A percentile compares a stretch with the other conserved stretches of the same genome.
These are phyloP conservation scores for Solanum ossicruentum DNA, from an alignment of 257 asterid genomes.

Conservation along the genomic window DNA sequence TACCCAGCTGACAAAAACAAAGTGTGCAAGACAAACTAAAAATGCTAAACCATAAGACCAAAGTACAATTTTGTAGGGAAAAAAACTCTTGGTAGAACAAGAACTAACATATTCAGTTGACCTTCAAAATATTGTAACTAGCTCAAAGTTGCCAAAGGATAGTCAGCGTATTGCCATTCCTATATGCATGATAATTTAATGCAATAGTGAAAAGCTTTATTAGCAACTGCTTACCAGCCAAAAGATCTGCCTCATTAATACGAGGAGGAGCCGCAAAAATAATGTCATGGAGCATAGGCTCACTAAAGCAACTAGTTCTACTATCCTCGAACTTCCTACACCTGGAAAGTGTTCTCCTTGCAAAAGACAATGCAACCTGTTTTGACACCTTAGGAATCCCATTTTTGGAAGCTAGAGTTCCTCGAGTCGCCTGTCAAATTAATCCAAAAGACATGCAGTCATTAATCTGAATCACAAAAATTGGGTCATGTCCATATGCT, in stretches of 20 bases:
- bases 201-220: background rate
- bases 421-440: conserved; percentile 75
- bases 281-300: conserved; percentile 57
- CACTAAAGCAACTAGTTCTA: conserved; percentile 71
- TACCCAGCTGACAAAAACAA: background rate
- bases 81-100: background rate
- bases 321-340: conserved; percentile 64
- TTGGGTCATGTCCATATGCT: background rate
- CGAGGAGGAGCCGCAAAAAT: conserved; percentile 73
- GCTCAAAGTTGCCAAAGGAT: background rate
- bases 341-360: conserved; percentile 62
- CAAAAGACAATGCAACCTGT: conserved; percentile 69
- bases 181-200: background rate
- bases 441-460: conserved; percentile 5
- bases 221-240: conserved; percentile 18
- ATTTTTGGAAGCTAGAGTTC: conserved; percentile 61
- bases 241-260: conserved; percentile 40
- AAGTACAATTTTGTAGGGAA: background rate
- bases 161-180: background rate
- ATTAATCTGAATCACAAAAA: background rate
- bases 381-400: conserved; percentile 76
- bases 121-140: background rate
- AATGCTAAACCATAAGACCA: background rate
- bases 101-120: background rate
- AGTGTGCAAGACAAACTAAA: background rate